phyloP scores from a whole-genome alignment of 2,329 filamentous ascomycete species.

The Colletotrichum zoysiae region DNA sequence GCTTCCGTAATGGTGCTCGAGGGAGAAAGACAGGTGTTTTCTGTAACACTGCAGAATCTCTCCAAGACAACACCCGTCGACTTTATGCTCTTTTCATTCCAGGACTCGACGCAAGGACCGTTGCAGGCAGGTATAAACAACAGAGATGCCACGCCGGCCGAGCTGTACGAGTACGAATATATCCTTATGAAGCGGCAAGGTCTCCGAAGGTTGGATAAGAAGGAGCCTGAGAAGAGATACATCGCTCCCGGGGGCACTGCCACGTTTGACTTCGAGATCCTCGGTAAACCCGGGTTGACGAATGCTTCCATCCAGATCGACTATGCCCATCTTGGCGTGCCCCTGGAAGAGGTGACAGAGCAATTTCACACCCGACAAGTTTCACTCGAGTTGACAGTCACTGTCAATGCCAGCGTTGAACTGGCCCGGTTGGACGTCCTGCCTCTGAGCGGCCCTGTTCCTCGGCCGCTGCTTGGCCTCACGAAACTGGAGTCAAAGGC shows the following conservation, averaged over 20 bases:
- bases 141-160: conserved; percentile 81
- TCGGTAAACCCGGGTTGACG: conserved; percentile 88
- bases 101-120: conserved; percentile 85
- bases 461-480: conserved; percentile 68
- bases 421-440: conserved; percentile 83
- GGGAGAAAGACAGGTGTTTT: conserved; percentile 84
- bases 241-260: conserved; percentile 77
- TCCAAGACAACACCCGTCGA: conserved; percentile 80
- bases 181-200: conserved; percentile 82
- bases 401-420: conserved; percentile 92
- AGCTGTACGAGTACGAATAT: conserved; percentile 88
- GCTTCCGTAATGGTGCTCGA: conserved; percentile 93
- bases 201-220: conserved; percentile 64
- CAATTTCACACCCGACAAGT: conserved; percentile 88
- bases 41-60: conserved; percentile 83
- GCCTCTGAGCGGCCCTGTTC: conserved; percentile 77
- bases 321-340: conserved; percentile 83
- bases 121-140: conserved; percentile 81
- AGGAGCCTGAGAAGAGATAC: conserved; percentile 64
- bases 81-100: conserved; percentile 88
- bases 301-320: conserved; percentile 85
- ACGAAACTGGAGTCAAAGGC: conserved; percentile 53
- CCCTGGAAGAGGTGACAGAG: conserved; percentile 75
- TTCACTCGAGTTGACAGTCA: conserved; percentile 83
- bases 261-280: conserved; percentile 84